phyloP scores from a whole-genome alignment of 495 filamentous ascomycete species.

The Aspergillus funiculosus region DNA sequence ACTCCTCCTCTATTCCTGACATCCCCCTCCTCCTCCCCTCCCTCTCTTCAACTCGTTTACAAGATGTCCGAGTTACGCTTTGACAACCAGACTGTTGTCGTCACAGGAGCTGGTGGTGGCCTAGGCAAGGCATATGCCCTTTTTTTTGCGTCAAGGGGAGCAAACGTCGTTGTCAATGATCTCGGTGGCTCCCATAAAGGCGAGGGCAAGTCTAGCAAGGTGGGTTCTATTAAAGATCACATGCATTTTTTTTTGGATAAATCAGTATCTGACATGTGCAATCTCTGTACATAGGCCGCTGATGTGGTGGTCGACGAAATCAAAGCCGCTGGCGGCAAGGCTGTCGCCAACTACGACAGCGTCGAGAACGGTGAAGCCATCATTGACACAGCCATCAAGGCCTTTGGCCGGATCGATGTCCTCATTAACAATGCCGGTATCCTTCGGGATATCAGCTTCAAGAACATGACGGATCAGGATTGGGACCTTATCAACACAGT shows the following conservation, averaged over 20 bases:
- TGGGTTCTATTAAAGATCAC: conserved; percentile 30
- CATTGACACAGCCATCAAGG: conserved; percentile 91
- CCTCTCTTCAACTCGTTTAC: conserved; percentile 20
- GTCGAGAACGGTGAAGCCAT: conserved; percentile 92
- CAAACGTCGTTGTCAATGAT: conserved; percentile 97
- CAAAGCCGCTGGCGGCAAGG: conserved; percentile 85
- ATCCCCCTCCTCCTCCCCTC: conserved; percentile 12
- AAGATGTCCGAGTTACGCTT: conserved; percentile 79
- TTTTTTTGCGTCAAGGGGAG: conserved; percentile 88
- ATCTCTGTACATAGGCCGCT: conserved; percentile 57
- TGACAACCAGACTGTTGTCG: conserved; percentile 94
- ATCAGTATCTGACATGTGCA: conserved; percentile 17
- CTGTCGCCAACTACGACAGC: conserved; percentile 96
- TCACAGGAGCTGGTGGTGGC: conserved; percentile 94
- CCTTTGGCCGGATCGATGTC: conserved; percentile 87
- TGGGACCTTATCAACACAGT: conserved; percentile 95
- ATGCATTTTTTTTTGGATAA: background rate
- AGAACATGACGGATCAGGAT: conserved; percentile 96
- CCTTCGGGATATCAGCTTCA: conserved; percentile 92
- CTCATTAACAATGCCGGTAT: conserved; percentile 98
- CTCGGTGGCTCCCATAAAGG: conserved; percentile 91
- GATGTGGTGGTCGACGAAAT: conserved; percentile 97
- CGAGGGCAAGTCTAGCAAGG: conserved; percentile 83
- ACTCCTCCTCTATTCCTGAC: background rate
- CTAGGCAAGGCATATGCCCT: conserved; percentile 86